These are phyloP conservation scores for Leccinum imitatum DNA, from an alignment of 768 basidiomycete species.

Conservation along the genomic window DNA sequence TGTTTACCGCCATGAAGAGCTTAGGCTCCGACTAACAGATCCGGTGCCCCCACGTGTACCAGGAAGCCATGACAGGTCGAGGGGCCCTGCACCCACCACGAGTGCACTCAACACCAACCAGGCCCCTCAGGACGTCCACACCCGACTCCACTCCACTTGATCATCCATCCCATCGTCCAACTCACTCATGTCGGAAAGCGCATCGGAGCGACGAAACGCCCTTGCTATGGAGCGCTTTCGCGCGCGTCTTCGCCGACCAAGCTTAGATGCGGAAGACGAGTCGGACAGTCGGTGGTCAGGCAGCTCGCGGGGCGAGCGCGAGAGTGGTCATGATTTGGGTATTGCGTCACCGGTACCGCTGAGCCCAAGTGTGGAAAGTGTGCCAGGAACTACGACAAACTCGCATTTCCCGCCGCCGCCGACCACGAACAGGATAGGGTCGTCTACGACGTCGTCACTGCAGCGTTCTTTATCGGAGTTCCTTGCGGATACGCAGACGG, in stretches of 20 bases:
- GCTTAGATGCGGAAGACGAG: constrained; percentile 27
- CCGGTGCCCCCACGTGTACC: constrained; percentile 13
- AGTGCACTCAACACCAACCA: constrained; percentile 7
- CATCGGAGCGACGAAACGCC: constrained; percentile 41
- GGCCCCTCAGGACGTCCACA: constrained; percentile 12
- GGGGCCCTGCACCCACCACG: constrained; percentile 14
- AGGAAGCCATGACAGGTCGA: constrained; percentile 13
- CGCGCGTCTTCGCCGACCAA: constrained; percentile 20
- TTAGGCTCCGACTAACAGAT: constrained; percentile 15
- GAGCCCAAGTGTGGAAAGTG: constrained; percentile 17
- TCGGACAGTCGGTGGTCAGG: constrained; percentile 24
- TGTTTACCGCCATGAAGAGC: constrained; percentile 1
- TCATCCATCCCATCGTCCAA: constrained; percentile 37
- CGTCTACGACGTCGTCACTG: constrained; percentile 4
- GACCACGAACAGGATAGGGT: constrained; percentile 11
- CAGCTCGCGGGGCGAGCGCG: constrained; percentile 18
- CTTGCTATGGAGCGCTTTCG: constrained; percentile 38
- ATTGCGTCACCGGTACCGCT: constrained; percentile 13
- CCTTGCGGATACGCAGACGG: constrained; percentile 17
- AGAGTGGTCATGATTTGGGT: constrained; percentile 10
- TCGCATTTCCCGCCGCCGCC: constrained; percentile 6
- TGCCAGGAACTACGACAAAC: constrained; percentile 7
- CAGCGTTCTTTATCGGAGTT: constrained; percentile 27
- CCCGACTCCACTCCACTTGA: constrained; percentile 27
- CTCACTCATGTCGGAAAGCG: constrained; percentile 45